phyloP scores from a whole-genome alignment of 352 stramenopile genomes.

The Phytopythium mirpurense region DNA sequence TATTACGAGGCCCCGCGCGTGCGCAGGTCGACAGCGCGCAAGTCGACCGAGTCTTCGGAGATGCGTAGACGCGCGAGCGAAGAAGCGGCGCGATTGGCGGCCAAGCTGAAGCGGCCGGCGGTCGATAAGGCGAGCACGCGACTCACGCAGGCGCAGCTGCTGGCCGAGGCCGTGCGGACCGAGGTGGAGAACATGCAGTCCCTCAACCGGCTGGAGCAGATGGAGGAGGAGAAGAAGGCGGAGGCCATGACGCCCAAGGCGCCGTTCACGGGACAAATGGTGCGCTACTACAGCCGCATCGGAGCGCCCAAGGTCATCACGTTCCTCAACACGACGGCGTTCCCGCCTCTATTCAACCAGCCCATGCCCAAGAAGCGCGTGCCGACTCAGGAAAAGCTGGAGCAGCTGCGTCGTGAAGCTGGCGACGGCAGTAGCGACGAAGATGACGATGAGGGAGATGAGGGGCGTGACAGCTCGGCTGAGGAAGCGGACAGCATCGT shows the following conservation, averaged over 20 bases:
- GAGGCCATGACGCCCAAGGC: constrained; percentile 63
- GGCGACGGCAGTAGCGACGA: constrained; percentile 10
- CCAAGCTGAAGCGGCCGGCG: constrained; percentile 19
- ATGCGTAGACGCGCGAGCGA: constrained; percentile 46
- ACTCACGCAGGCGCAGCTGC: constrained; percentile 63
- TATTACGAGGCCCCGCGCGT: constrained; percentile 38
- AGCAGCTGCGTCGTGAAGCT: constrained; percentile 20
- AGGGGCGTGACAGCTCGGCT: not conserved
- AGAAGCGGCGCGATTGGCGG: constrained; percentile 40
- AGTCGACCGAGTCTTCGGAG: constrained; percentile 56
- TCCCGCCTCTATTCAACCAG: constrained; percentile 65
- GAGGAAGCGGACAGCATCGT: not conserved
- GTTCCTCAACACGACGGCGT: constrained; percentile 69
- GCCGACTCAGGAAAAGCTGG: constrained; percentile 25
- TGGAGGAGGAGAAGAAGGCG: constrained; percentile 80
- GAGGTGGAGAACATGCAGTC: constrained; percentile 80
- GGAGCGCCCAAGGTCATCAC: constrained; percentile 71
- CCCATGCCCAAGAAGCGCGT: constrained; percentile 49
- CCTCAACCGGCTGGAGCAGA: constrained; percentile 67
- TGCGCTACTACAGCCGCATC: constrained; percentile 64
- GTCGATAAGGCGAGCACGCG: constrained; percentile 39
- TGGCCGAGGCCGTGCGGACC: constrained; percentile 68
- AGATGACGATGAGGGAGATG: not conserved
- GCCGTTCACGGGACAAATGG: constrained; percentile 60
- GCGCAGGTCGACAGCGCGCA: constrained; percentile 50